Percentiles rank a stretch among this genome's conserved stretches.
These are phyloP conservation scores for Pythium aquatile DNA, from an alignment of 352 stramenopile genomes.

Conservation along the genomic window DNA sequence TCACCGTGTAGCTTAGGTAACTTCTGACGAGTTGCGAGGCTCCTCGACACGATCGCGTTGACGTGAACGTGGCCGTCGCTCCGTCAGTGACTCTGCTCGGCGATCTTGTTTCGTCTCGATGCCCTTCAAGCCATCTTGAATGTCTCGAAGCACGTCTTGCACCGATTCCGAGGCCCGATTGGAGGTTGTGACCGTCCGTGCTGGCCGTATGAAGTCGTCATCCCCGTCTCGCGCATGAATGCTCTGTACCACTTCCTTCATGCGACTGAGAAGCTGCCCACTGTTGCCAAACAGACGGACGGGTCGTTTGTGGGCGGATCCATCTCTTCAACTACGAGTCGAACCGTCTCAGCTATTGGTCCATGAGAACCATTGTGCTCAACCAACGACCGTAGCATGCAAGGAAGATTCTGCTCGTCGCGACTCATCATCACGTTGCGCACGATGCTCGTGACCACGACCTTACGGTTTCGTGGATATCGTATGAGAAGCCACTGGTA, in stretches of 20 bases:
- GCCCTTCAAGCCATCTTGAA: too few relatives aligned
- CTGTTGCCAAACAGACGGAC: background rate
- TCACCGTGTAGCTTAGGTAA: too few relatives aligned
- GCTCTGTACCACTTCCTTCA: background rate
- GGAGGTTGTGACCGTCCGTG: too few relatives aligned
- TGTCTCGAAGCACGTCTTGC: too few relatives aligned
- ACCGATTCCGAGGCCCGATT: too few relatives aligned
- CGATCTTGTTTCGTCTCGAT: too few relatives aligned
- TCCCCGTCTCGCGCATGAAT: too few relatives aligned
- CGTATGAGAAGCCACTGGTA: slow-evolving; percentile 40
- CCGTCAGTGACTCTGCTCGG: too few relatives aligned
- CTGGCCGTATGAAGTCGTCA: too few relatives aligned
- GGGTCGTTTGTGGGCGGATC: background rate
- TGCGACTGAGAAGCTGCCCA: background rate
- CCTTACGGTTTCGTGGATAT: slow-evolving; percentile 32
- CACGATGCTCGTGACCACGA: slow-evolving; percentile 1
- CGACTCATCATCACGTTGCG: background rate
- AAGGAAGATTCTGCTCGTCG: background rate
- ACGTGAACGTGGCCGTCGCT: too few relatives aligned
- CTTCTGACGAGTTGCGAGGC: too few relatives aligned
- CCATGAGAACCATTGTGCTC: slow-evolving; percentile 5
- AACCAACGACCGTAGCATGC: background rate
- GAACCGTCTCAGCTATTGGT: background rate
- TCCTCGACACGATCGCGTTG: too few relatives aligned
- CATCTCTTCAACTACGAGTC: background rate